Base-by-base conservation (phyloP, 345 rosid genomes). In the Ceriops decandra region DNA sequence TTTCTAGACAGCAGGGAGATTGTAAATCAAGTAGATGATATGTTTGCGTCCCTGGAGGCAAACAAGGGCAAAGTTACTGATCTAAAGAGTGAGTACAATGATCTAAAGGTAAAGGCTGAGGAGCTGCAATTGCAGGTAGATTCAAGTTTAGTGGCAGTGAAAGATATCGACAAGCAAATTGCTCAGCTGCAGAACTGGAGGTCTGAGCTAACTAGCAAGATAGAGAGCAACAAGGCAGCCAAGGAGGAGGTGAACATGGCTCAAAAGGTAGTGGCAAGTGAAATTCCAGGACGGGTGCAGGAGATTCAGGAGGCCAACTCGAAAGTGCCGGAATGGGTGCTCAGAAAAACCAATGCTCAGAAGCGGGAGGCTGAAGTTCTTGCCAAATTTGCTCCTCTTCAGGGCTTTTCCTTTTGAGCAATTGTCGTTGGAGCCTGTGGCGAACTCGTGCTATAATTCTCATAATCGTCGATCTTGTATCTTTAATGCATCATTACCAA, bases 121-220 rank as follows among this genome's bases (percentile, higher is more conserved):
- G 77, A 68, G 72, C 83, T 90, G 27, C 87, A 88, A 70, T 21
- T 69, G 2, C 86, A 82, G 69, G 73, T 88, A 21, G 85, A 88
- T 49, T 60, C 82, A 16, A 82, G 72, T 76, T 7, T 76, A 2
- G 46, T 66, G 56, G 27, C 83, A 0, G 79, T 90, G 51, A 77
- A 79, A 61, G 86, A 82, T 21, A 88, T 90, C 5, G 88, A 88
- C 33, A 63, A 80, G 57, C 85, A 90, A 67, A 87, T 90, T 52
- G 72, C 78, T 0, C 81, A 75, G 64, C 90, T 90, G 16, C 82
- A 83, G 66, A 64, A 84, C 15, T 79, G 52, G 67, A 67, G 86
- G 3, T 73, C 74, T 0, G 84, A 81, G 77, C 85, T 90, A 7
- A 74, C 65, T 0, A 31, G 62, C 52, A 27, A 66, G 27, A 82